Evolutionary conservation across 495 filamentous ascomycete genomes (phyloP).

Genomic region (Aspergillus egyptiacus): DNA sequence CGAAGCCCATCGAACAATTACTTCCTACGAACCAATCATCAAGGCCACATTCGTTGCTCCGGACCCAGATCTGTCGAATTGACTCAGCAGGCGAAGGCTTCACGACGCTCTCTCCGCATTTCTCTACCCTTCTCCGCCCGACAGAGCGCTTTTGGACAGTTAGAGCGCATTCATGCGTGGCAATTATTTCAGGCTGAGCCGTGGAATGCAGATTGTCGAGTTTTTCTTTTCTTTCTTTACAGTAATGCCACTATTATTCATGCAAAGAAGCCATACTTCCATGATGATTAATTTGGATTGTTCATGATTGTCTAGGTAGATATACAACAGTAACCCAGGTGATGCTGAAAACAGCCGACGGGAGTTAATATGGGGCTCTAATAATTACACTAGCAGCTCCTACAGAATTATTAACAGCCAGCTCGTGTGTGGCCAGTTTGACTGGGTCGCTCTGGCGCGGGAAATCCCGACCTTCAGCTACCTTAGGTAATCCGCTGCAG

Average conservation of each 20-base stretch:
- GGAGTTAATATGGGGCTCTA: not conserved
- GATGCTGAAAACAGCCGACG: too few species aligned
- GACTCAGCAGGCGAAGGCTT: constrained; percentile 17
- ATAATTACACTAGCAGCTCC: not conserved
- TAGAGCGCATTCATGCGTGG: constrained; percentile 1
- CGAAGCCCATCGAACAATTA: constrained; percentile 12
- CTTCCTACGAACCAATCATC: constrained; percentile 22
- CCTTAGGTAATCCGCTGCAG: too few species aligned
- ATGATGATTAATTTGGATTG: not conserved
- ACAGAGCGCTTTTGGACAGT: not conserved
- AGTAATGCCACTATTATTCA: not conserved
- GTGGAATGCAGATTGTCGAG: constrained; percentile 2
- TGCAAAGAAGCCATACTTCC: not conserved
- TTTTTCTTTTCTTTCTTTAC: not conserved
- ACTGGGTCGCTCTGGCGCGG: not conserved
- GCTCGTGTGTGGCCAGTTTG: constrained; percentile 9
- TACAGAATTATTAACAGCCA: constrained; percentile 15
- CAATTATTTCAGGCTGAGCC: constrained; percentile 4
- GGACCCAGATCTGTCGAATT: constrained; percentile 17
- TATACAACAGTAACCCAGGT: constrained; percentile 1
- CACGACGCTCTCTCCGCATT: constrained; percentile 5
- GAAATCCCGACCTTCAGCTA: not conserved
- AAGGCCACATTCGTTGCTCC: constrained; percentile 11
- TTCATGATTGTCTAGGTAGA: constrained; percentile 1
- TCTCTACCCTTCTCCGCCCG: not conserved